These are phyloP conservation scores for Diaporthe destruens DNA, from an alignment of 2,329 filamentous ascomycete species.

Conservation along the genomic window DNA sequence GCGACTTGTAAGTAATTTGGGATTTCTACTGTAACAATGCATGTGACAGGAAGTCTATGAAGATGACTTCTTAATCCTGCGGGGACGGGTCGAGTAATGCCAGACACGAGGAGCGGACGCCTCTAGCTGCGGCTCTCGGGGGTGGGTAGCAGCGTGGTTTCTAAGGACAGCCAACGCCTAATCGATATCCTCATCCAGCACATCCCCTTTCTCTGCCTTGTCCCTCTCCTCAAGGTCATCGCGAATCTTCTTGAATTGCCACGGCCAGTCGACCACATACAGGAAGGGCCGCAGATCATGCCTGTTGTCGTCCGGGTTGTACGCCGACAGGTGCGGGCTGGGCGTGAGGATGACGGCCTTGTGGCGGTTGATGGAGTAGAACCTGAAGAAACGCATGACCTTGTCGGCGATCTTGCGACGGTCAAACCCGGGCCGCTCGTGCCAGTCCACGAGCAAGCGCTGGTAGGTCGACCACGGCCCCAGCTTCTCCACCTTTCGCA, in stretches of 20 bases:
- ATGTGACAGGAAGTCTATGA: no score
- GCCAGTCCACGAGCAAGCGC: conserved; percentile 55
- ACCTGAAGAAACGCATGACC: conserved; percentile 58
- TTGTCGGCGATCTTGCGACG: conserved; percentile 57
- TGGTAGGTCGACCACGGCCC: conserved; percentile 57
- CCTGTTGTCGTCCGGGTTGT: conserved; percentile 57
- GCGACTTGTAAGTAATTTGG: no score
- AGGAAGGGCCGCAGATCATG: conserved; percentile 57
- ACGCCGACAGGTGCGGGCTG: conserved; percentile 59
- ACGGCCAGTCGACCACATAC: conserved; percentile 55
- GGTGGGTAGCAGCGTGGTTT: no score
- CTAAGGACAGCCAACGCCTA: not conserved
- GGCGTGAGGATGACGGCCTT: conserved; percentile 74
- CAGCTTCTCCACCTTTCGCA: conserved; percentile 57
- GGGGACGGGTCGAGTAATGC: no score
- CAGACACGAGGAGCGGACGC: no score
- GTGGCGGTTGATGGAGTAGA: conserved; percentile 74
- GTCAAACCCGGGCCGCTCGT: conserved; percentile 47
- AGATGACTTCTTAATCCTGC: no score
- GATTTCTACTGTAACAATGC: no score
- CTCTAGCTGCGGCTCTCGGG: no score
- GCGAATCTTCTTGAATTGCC: conserved; percentile 58
- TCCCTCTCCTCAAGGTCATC: conserved; percentile 52
- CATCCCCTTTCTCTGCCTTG: conserved; percentile 37
- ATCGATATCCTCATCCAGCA: not conserved